These are phyloP conservation scores for Colletotrichum sp. DNA, from an alignment of 2,329 filamentous ascomycete species.

Conservation along the genomic window DNA sequence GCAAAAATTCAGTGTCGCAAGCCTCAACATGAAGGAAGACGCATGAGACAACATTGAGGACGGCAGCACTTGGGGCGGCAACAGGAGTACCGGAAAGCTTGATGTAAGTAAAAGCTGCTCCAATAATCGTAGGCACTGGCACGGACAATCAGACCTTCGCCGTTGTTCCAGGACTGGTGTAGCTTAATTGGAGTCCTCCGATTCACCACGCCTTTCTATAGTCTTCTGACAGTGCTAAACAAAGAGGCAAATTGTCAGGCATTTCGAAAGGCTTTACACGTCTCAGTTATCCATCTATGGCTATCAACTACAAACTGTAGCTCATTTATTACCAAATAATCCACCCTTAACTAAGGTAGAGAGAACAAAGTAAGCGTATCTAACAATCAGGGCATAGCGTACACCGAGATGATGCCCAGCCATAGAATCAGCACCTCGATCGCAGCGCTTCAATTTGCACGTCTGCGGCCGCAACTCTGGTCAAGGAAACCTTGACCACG, in stretches of 20 bases:
- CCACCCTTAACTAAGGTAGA: neutral
- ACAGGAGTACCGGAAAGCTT: neutral
- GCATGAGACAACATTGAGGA: neutral
- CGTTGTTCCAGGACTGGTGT: neutral
- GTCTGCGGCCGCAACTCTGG: neutral
- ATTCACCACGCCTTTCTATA: neutral
- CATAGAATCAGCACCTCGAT: neutral
- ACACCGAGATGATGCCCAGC: neutral
- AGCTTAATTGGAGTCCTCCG: fast-evolving
- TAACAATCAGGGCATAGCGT: neutral
- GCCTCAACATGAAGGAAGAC: neutral
- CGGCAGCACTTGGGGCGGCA: neutral
- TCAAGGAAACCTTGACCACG: neutral
- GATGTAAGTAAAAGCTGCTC: neutral
- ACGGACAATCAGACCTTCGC: neutral
- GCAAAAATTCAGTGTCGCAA: neutral
- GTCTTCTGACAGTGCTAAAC: neutral
- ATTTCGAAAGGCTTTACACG: neutral
- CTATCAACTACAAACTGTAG: neutral
- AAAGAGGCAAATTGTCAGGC: neutral
- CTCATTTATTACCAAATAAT: neutral
- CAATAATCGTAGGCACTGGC: neutral
- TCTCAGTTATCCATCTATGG: neutral
- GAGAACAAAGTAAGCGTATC: neutral
- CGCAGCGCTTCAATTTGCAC: neutral